Conservation (phyloP, 2,329 filamentous ascomycete genomes). For the Epichloe coenophiala region DNA sequence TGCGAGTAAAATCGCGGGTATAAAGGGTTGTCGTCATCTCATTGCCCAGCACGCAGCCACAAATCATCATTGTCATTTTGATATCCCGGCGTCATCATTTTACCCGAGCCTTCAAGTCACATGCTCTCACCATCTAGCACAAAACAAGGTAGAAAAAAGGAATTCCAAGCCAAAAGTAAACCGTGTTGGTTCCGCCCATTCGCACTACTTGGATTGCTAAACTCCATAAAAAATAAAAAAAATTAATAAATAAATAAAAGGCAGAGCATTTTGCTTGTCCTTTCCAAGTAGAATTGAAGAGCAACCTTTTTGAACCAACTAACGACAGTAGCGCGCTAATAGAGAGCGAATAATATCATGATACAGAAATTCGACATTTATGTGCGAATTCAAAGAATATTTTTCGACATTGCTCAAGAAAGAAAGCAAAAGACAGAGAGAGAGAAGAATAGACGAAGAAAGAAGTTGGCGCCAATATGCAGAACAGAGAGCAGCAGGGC, state of each 20-base stretch:
- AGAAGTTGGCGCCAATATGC: not conserved
- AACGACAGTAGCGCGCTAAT: too few relatives aligned
- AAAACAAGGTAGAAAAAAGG: not conserved
- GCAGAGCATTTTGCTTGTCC: not conserved
- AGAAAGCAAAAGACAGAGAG: too few relatives aligned
- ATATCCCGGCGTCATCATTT: not conserved
- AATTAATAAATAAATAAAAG: too few relatives aligned
- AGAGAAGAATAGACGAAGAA: not conserved
- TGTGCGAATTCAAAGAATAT: too few relatives aligned
- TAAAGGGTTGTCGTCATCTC: not conserved
- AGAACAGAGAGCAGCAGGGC: not conserved
- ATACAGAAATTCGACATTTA: too few relatives aligned
- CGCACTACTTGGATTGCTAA: not conserved
- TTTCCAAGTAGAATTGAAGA: not conserved
- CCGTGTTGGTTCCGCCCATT: not conserved
- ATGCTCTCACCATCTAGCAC: not conserved
- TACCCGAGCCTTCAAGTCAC: not conserved
- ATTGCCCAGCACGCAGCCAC: not conserved
- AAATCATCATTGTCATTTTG: not conserved
- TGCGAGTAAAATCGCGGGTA: not conserved
- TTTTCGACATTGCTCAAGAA: too few relatives aligned
- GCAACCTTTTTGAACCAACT: not conserved
- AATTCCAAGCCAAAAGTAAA: not conserved
- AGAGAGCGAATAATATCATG: too few relatives aligned
- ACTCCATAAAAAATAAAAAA: not conserved